Base-by-base conservation (phyloP, 1,284 basidiomycete species). In the Leccinum laetum region DNA sequence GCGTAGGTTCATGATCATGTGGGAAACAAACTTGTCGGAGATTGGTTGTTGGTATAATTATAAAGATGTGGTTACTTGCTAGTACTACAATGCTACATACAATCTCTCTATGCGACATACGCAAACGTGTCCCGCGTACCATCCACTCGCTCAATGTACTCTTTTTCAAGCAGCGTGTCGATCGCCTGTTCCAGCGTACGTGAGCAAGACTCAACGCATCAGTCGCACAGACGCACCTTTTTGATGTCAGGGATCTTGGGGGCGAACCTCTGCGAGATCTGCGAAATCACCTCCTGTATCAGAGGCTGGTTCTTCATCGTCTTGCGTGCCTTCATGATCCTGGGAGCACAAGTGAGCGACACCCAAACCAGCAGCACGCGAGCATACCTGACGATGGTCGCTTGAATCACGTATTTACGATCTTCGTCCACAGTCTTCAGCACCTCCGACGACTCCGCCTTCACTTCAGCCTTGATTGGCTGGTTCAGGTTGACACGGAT, bases 401-500 rank as follows among this genome's bases (percentile, higher is more conserved):
- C 97, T 78, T 99, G 98, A 66, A 99, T 96, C 65, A 98, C 89
- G 75, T 98, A 93, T 83, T 98, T 97, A 68, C 97, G 89, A 77
- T 99, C 97, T 80, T 99, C 97, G 71, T 99, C 97, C n/a, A n/a
- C 9, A 99, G 92, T 93, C 84, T 97, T 96, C 72, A 97, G 83
- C 1, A 99, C 95, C 68, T 99, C 96, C 7, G 86, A 87, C 8
- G 91, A 88, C 78, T 99, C 98, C 4, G 92, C 89, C 84, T 97
- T 98, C 66, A 94, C 91, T 78, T 99, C 97, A 1, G 95, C 88
- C 82, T 96, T 96, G 79, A 99, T 93, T 0, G 96, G 94, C 75
- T 92, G 86, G 79, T 99, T 99, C 64, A 99, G 83, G 72, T 95
- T 94, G 63, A 99, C 93, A 67, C 94, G 89, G 68, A 96, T 95